Base-by-base conservation (phyloP, 495 filamentous ascomycete species). In the Aspergillus ostianus region DNA sequence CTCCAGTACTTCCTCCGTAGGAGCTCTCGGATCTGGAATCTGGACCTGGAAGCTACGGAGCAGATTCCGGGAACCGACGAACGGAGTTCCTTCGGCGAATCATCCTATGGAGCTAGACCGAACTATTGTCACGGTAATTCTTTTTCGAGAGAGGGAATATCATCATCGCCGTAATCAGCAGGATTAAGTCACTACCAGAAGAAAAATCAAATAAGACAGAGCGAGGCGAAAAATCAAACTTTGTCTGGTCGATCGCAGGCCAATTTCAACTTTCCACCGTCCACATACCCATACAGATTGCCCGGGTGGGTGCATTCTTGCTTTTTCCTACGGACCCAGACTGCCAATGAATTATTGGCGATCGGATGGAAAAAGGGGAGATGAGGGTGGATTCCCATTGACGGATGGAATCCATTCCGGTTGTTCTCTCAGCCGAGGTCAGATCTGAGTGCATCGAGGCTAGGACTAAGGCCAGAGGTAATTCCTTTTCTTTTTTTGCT, bases 241-340 rank as follows among this genome's bases (percentile, higher is more conserved):
- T 52, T 26, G n/a, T 51, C 46, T 50, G 44, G 55, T 19, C 23
- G 21, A 48, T 49, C 21, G 49, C 46, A 9, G 44, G 15, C 48
- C 26, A 26, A 32, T 27, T 53, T 51, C 45, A 57, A 26, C 21
- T 27, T 47, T 49, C 56, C 57, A 54, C 41, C 41, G 44, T 54
- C 54, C 62, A 57, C 55, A 61, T 26, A 52, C 19, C 50, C 21
- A 12, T 21, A 21, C n/a, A 10, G 19, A 20, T 49, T 15, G 7
- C 23, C 6, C 63, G 47, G 36, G 36, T 47, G 51, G 51, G 52
- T 56, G 55, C 55, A 61, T 65, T 58, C 46, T 65, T 62, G 48
- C 52, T 62, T 62, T 65, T 65, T 62, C 50, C 52, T 59, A 44
- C 7, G 46, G n/a, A 20, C 27, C 15, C 18, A 48, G 45, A n/a